Percentiles rank a stretch among this genome's conserved stretches.
phyloP scores from a whole-genome alignment of 2,329 filamentous ascomycete species.

The Trichophyton benhamiae region DNA sequence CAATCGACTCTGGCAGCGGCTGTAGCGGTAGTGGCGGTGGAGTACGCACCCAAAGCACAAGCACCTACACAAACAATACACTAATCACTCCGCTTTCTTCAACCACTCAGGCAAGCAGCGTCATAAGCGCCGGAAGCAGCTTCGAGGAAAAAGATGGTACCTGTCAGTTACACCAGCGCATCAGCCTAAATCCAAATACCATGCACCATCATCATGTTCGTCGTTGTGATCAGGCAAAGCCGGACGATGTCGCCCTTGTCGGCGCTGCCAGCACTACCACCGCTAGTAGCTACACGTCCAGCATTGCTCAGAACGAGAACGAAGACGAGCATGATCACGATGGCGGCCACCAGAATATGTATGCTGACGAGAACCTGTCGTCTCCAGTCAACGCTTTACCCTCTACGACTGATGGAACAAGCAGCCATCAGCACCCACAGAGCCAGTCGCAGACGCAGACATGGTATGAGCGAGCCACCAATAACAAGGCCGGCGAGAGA shows the following conservation, averaged over 20 bases:
- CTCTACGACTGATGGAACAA: not conserved
- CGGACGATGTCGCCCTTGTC: not conserved
- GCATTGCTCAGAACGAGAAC: not conserved
- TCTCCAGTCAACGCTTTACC: not conserved
- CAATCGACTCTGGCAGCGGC: conserved; percentile 18
- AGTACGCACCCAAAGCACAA: conserved; percentile 27
- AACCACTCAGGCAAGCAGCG: conserved; percentile 35
- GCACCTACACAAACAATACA: conserved; percentile 31
- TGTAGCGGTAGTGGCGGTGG: conserved; percentile 16
- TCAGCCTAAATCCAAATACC: not conserved
- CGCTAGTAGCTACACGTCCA: not conserved
- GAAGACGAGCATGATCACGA: not conserved
- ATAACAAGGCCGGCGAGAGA: not conserved
- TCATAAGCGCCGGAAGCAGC: conserved; percentile 29
- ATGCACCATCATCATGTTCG: not conserved
- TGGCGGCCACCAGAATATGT: not conserved
- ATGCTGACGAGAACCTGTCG: not conserved
- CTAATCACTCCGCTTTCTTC: conserved; percentile 31
- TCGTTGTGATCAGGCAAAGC: not conserved
- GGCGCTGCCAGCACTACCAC: not conserved
- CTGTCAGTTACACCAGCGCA: conserved; percentile 13
- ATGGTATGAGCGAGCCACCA: not conserved
- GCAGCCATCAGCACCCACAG: not conserved
- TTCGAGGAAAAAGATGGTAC: conserved; percentile 26
- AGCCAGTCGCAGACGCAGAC: not conserved